A percentile compares a stretch with the other conserved stretches of the same genome.
phyloP scores from a whole-genome alignment of 2,329 filamentous ascomycete genomes.

The Verticillium alfalfae region DNA sequence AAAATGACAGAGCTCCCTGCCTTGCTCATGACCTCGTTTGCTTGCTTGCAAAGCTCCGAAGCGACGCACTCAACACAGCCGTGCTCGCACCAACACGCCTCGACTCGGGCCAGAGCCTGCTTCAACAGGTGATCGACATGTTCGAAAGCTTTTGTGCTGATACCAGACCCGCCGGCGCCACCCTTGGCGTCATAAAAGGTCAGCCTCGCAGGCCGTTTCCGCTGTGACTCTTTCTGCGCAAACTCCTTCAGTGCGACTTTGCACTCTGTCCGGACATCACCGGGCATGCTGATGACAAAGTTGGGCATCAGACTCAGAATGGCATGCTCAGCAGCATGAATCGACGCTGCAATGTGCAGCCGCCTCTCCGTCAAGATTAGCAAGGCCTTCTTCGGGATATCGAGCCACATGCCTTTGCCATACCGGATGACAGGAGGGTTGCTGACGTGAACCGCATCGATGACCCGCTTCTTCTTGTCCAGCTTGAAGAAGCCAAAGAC shows the following conservation, averaged over 20 bases:
- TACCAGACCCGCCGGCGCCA: conserved; percentile 74
- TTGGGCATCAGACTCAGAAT: conserved; percentile 82
- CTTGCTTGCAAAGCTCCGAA: conserved; percentile 75
- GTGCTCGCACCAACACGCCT: conserved; percentile 67
- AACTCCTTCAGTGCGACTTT: conserved; percentile 88
- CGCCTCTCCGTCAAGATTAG: conserved; percentile 68
- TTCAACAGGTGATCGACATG: conserved; percentile 74
- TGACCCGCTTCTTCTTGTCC: conserved; percentile 76
- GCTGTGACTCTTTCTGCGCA: conserved; percentile 57
- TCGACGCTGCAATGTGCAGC: conserved; percentile 80
- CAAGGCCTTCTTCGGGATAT: conserved; percentile 74
- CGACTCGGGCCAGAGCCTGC: conserved; percentile 72
- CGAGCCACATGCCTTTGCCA: conserved; percentile 92
- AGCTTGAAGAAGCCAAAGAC: conserved; percentile 98
- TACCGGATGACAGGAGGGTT: conserved; percentile 84
- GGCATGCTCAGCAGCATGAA: conserved; percentile 93
- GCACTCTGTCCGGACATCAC: conserved; percentile 91
- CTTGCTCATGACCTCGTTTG: conserved; percentile 91
- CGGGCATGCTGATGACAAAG: conserved; percentile 83
- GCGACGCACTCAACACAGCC: conserved; percentile 91
- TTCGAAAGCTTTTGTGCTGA: conserved; percentile 90
- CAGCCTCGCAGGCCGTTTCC: conserved; percentile 80
- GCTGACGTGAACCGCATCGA: conserved; percentile 89
- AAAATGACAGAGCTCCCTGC: conserved; percentile 79
- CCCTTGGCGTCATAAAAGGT: conserved; percentile 97